Evolutionary conservation across 805 yeast genomes (phyloP), one percentile per base, ranked within the genome.

Genomic region (Saccharomycopsis guyanensis): DNA sequence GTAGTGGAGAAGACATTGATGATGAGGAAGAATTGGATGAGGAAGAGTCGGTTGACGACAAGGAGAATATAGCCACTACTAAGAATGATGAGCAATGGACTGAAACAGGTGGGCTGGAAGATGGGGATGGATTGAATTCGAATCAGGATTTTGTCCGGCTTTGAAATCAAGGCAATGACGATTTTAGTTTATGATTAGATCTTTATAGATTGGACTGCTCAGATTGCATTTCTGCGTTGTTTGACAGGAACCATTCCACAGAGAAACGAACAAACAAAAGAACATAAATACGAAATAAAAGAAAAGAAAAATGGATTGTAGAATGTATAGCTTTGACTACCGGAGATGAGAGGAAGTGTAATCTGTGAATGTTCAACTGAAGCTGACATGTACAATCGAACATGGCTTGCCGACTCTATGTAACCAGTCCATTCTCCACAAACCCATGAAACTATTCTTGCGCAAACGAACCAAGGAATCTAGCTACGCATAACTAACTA

Each of bases 21-120:
- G 13, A 16, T 29, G 47, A 38, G 24, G 39, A 35, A 24, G 46
- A 42, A 34, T 12, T 18, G 3, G 29, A 10, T 4, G 25, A 20
- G 4, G 37, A 31, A 18, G 44, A 41, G 4, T 3, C 3, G 5
- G 23, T 18, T 3, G 41, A 32, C 6, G 22, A n/a, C 22, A 42
- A 44, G 6, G 36, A 34, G 40, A 23, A 27, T 12, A n/a, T 4
- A 5, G 40, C 19, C 29, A 15, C 8, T 8, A 19, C 29, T 23
- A 15, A 33, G 37, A 33, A 33, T 5, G 37, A 15, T 27, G 8
- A 13, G 32, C 32, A 33, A 15, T 33, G 37, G 20, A 32, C n/a
- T n/a, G 18, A 10, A 7, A 15, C 18, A 13, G 8, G 18, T 19
- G 23, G 38, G 18, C 25, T n/a, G 24, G 16, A 20, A 36, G 25